These are phyloP conservation scores for Ensete glaucum DNA, from an alignment of 176 grass and related monocot species.

Conservation along the genomic window DNA sequence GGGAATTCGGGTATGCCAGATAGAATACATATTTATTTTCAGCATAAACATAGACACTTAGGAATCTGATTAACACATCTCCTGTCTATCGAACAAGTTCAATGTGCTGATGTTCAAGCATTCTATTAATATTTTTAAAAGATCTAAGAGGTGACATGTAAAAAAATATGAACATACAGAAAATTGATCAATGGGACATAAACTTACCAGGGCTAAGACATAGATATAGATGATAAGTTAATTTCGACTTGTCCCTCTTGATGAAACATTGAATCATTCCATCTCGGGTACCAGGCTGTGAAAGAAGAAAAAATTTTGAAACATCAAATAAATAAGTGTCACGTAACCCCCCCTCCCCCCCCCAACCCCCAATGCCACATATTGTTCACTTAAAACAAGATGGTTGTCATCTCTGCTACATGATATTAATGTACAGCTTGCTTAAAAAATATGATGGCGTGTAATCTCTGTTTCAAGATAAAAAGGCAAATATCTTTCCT, in stretches of 20 bases:
- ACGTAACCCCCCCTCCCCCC: background rate
- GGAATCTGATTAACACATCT: too few relatives aligned
- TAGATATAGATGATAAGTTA: constrained; percentile 13
- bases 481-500: too few relatives aligned
- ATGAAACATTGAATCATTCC: constrained; percentile 12
- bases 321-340: background rate
- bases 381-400: background rate
- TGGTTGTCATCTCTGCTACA: background rate
- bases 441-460: too few relatives aligned
- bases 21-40: too few relatives aligned
- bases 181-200: background rate
- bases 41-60: too few relatives aligned
- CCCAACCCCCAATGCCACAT: background rate
- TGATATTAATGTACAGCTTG: too few relatives aligned
- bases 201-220: constrained; percentile 11
- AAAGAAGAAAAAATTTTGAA: background rate
- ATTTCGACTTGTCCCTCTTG: constrained; percentile 13
- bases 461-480: too few relatives aligned
- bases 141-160: too few relatives aligned
- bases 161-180: background rate
- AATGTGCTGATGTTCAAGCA: too few relatives aligned
- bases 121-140: too few relatives aligned
- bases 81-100: too few relatives aligned
- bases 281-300: constrained; percentile 13
- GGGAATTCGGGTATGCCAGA: too few relatives aligned